Conservation (phyloP, 1,139 yeast genomes). For the Wickerhamomyces sp. region DNA sequence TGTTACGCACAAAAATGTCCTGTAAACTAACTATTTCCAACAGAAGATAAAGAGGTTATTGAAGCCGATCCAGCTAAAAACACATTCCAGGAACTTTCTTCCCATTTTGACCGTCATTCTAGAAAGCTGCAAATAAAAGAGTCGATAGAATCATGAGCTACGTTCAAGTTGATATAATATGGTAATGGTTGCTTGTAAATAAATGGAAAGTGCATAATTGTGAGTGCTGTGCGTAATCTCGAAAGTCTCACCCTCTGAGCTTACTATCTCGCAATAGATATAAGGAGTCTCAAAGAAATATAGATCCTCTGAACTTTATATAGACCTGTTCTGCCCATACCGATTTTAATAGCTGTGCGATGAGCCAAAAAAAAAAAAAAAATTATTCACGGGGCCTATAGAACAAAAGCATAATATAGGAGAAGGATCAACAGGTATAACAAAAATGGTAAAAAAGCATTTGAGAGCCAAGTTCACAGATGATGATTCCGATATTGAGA, state of each 20-base stretch:
- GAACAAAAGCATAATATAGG: neutral
- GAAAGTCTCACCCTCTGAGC: too few species aligned
- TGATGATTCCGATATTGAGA: slow-evolving; percentile 11
- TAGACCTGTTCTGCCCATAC: slow-evolving; percentile 2
- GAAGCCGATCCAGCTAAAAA: slow-evolving; percentile 59
- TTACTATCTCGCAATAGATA: too few species aligned
- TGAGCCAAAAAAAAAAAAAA: slow-evolving; percentile 1
- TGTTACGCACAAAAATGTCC: neutral
- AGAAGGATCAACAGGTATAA: neutral
- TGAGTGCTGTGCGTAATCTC: too few species aligned
- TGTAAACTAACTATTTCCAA: neutral
- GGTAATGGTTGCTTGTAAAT: too few species aligned
- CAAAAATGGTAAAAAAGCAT: slow-evolving; percentile 7
- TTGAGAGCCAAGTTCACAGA: slow-evolving; percentile 11
- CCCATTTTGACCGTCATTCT: slow-evolving; percentile 62
- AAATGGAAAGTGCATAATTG: too few species aligned
- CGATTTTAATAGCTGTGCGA: neutral
- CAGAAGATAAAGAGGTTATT: slow-evolving; percentile 67
- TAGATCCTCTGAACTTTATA: too few species aligned
- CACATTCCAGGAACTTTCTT: slow-evolving; percentile 49
- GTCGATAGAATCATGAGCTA: slow-evolving; percentile 40
- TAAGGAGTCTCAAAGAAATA: too few species aligned
- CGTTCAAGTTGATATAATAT: neutral
- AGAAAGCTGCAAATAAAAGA: slow-evolving; percentile 65
- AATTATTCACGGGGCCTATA: neutral